Evolutionary conservation across 73 alveolate genomes (phyloP).

Genomic region (Paramecium pentaurelia): DNA sequence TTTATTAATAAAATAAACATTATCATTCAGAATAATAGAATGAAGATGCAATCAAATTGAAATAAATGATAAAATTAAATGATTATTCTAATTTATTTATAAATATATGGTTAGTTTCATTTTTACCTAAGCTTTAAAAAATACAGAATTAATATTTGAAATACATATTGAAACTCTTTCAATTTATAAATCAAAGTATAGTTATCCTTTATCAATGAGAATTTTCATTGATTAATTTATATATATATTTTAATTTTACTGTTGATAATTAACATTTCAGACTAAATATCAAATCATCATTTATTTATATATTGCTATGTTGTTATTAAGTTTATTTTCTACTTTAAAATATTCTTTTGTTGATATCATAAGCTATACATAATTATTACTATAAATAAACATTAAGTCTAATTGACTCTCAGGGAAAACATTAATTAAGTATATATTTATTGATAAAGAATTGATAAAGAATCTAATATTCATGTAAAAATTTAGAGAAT

Average conservation of each 20-base stretch:
- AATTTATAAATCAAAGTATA: too few species aligned
- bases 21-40: not conserved
- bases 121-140: too few species aligned
- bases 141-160: not conserved
- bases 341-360: too few species aligned
- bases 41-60: not conserved
- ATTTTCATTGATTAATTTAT: not conserved
- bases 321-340: not conserved
- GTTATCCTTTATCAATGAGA: not conserved
- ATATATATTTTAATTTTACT: too few species aligned
- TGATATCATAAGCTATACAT: not conserved
- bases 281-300: not conserved
- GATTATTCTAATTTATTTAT: not conserved
- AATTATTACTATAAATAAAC: too few species aligned
- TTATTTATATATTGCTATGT: not conserved
- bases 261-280: not conserved
- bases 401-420: too few species aligned
- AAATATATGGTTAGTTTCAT: not conserved
- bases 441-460: too few species aligned
- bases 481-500: too few species aligned
- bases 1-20: too few species aligned
- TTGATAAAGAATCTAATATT: too few species aligned
- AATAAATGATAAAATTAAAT: not conserved
- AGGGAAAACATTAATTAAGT: too few species aligned
- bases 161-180: not conserved